Base-by-base conservation (phyloP, 768 basidiomycete species). In the Termitomyces sp. region DNA sequence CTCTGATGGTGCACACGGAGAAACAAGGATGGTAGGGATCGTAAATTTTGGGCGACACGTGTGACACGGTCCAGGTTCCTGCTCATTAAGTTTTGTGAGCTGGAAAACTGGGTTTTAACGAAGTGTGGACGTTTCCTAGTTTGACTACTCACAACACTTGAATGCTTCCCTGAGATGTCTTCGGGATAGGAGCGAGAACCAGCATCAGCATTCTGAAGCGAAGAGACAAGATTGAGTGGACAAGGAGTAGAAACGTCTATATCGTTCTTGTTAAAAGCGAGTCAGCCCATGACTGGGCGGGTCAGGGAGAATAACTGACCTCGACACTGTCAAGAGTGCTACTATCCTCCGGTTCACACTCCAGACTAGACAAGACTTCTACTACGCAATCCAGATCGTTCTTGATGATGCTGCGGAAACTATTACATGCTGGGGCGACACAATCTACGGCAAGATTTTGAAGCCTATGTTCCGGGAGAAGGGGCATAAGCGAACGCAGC, bases 21-120 rank as follows among this genome's bases (percentile, higher is more conserved):
- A 83, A 26, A 86, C 71, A 49, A 81, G 65, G 46, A 85, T 84
- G 4, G 69, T 76, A 3, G 84, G 84, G 32, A 76, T 68, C 14
- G 71, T 70, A 2, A 74, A 66, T 50, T 75, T 70, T 6, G 70
- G 59, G 48, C 67, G 67, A 32, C 36, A 24, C 29, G 8, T 62
- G 66, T 51, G 66, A 32, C 46, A 41, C 10, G 5, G 62, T 67
- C 48, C 74, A 71, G 2, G 24, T 14, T 29, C 18, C 6, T 41
- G 37, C 37, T 13, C 16, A 29, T 41, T 7, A n/a, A 3, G 51
- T 41, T 39, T 3, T 8, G 26, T 41, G 12, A n/a, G 51, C n/a
- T 14, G 8, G 22, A 13, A 22, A 16, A 18, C 13, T 27, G 1
- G 18, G 5, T 13, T 52, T 39, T 37, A 14, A 27, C 29, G 0